These are phyloP conservation scores for Ehretia macrophylla DNA, from an alignment of 257 asterid genomes.

Conservation along the genomic window DNA sequence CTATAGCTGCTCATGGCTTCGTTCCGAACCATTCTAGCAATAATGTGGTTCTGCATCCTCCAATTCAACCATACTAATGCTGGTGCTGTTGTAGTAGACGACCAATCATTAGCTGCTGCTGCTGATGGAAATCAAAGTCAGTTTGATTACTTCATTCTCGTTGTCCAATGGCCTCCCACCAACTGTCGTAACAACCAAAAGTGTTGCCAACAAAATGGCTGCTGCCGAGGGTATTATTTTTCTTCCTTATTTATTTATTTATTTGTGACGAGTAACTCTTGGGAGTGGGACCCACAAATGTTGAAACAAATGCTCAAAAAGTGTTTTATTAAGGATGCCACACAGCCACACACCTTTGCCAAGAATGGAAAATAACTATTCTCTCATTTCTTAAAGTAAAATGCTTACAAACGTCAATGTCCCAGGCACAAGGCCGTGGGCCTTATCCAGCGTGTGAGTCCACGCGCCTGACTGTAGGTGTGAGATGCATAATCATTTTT, in stretches of 20 bases:
- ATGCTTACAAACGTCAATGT: no score
- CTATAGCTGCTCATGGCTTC: background rate
- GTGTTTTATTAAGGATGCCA: no score
- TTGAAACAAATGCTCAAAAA: no score
- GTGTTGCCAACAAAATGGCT: conserved; percentile 72
- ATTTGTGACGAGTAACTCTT: no score
- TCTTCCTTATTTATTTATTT: background rate
- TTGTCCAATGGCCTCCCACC: conserved; percentile 87
- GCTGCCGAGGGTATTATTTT: conserved; percentile 62
- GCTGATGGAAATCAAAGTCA: conserved; percentile 49
- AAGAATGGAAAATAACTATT: no score
- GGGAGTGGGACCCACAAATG: no score
- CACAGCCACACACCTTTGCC: no score
- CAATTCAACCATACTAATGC: background rate
- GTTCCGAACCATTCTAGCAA: background rate
- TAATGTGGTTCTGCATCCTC: background rate
- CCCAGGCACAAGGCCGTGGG: no score
- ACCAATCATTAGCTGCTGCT: background rate
- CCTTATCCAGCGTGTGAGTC: no score
- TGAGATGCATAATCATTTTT: no score
- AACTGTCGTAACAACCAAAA: conserved; percentile 46
- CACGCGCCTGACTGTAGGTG: no score
- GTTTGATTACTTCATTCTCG: conserved; percentile 69
- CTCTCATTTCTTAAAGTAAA: no score
- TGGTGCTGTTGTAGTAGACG: background rate